Base-by-base conservation (phyloP, 345 rosid species). In the Citrus medica region DNA sequence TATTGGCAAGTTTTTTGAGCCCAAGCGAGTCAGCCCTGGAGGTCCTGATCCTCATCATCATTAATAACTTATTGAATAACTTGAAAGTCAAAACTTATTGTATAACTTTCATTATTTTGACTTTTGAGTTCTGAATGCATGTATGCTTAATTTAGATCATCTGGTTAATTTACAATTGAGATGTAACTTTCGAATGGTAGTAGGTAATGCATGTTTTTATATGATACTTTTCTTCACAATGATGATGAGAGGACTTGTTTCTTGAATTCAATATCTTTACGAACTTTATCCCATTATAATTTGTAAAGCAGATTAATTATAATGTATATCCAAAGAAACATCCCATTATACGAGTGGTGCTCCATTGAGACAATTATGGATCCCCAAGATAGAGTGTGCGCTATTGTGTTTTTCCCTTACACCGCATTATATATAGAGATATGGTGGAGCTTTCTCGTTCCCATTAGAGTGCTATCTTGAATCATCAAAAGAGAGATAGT, bases 21-120 rank as follows among this genome's bases (percentile, higher is more conserved):
- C 97, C 53, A 77, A 74, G 38, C 65, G 92, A 67, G 73, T 80
- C 0, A 89, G 92, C 79, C 97, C 94, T 21, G 97, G 97, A 17
- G 93, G 97, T 59, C 93, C 92, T 24, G 91, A 91, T 78, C 92
- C 90, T 27, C 89, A 85, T 59, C 97, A 92, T 77, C 92, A 91
- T 74, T 86, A 78, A 78, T 42, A 38, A 46, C 51, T 46, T 46
- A 46, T 46, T 46, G 51, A 13, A 46, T 13, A 13, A 46, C 51
- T 46, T 46, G 51, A 46, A 46, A 46, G 51, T 46, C 13, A 13
- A 46, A 46, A 12, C 51, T 46, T 46, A 46, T 46, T 12, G 51
- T 46, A 46, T 46, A 46, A 12, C 17, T 46, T 13, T 46, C 17
- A 12, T 46, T 46, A 4, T 46, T 12, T 35, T 4, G 14, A 7